Percentiles rank a stretch among this genome's conserved stretches.
These are phyloP conservation scores for Mortierella sp. DNA, from an alignment of 371 early-diverging fungal species.

Conservation along the genomic window DNA sequence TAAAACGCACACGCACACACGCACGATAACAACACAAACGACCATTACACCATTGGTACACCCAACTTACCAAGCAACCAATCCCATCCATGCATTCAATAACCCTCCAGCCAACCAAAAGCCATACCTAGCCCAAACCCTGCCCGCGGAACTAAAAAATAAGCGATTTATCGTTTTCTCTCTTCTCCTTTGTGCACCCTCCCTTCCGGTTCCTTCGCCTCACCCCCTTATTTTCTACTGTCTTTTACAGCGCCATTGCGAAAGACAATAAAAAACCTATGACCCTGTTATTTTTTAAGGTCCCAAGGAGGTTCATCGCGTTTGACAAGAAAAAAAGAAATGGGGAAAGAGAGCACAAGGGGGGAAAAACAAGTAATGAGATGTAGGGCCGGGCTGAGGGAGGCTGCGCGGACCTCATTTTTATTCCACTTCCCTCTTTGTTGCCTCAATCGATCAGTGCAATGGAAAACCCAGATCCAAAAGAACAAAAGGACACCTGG, in stretches of 20 bases:
- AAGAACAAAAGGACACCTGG: not conserved
- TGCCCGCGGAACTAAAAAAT: slow-evolving; percentile 8
- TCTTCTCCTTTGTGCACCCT: not conserved
- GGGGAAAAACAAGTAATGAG: not conserved
- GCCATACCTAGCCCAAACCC: not conserved
- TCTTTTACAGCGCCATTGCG: not conserved
- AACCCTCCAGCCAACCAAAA: not conserved
- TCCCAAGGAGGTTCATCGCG: not conserved
- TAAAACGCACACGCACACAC: not conserved
- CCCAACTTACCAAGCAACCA: not conserved
- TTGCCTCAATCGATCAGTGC: not conserved
- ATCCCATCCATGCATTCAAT: no score
- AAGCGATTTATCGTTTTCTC: not conserved
- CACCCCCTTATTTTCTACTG: not conserved
- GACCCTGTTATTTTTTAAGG: not conserved
- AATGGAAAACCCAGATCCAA: not conserved
- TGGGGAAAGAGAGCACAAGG: not conserved
- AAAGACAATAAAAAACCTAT: not conserved
- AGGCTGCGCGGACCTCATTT: slow-evolving; percentile 9
- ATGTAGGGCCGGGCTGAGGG: slow-evolving; percentile 8
- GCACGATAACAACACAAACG: no score
- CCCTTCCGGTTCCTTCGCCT: not conserved
- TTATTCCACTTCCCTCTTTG: not conserved
- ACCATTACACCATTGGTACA: slow-evolving; percentile 1
- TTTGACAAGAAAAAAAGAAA: not conserved